phyloP scores from a whole-genome alignment of 441 rosid genomes.

The Rhodomyrtus psidioides region DNA sequence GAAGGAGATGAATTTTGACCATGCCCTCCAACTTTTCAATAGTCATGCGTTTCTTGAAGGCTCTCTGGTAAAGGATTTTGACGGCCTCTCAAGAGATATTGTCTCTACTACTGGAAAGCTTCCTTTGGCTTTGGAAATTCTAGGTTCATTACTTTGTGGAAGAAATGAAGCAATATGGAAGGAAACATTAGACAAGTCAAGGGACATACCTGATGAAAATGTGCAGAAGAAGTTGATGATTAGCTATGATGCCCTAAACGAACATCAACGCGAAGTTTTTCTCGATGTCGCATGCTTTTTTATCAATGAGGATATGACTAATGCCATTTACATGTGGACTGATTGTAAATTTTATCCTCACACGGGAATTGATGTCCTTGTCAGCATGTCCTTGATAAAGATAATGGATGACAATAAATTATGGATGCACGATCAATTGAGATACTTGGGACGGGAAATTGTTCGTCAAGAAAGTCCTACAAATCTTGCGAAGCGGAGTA shows the following conservation, averaged over 20 bases:
- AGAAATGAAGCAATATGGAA: fast-evolving
- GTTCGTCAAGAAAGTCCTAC: background rate
- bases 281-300: background rate
- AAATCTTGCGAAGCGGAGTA: fast-evolving
- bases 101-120: fast-evolving
- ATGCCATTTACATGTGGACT: background rate
- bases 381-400: background rate
- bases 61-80: background rate
- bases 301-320: background rate
- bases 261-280: fast-evolving
- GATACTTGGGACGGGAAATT: background rate
- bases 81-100: background rate
- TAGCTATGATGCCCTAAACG: background rate
- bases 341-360: background rate
- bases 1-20: background rate
- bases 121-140: background rate
- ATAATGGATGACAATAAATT: background rate
- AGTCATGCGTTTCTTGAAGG: background rate
- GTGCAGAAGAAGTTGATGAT: background rate
- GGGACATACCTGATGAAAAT: fast-evolving
- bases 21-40: background rate
- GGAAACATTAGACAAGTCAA: fast-evolving
- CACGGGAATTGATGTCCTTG: background rate
- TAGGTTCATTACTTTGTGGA: fast-evolving
- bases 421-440: background rate